Evolutionary conservation across 768 basidiomycete species (phyloP), one percentile per base, ranked within the genome.

Genomic region (Tylopilus vinaceipallidus): DNA sequence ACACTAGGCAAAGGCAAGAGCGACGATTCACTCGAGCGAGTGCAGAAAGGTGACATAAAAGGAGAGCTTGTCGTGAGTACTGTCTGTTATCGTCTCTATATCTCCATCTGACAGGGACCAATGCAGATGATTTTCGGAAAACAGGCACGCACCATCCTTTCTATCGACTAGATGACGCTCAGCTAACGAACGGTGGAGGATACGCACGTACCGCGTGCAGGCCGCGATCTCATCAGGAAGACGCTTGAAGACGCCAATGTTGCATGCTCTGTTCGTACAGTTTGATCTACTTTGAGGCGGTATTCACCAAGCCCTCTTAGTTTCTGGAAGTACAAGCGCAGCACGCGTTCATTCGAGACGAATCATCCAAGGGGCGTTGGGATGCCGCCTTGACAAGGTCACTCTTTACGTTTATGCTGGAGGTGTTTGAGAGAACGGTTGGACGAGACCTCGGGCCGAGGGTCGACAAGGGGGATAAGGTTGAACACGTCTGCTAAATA

Each of bases 321-420:
- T 94, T 95, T 67, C 71, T 97, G 51, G 95, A 98, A 67, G 92
- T 98, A 13, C 93, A 97, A 67, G 95, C 95, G 0, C 95, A 98
- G 61, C 95, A 98, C 57, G 95, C 95, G 3, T 98, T 98, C 69
- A 86, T 98, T 53, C 84, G 95, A 6, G 94, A 95, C 65, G 91
- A 94, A 60, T 78, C 80, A 7, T 91, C 88, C 26, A 98, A 97
- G 66, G 95, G 92, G 2, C 80, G 95, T 46, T 98, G 93, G 93
- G 95, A 98, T 61, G 92, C 93, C 8, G 94, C 94, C 0, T 72
- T 98, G 44, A 92, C 90, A 0, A 76, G 81, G 42, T 85, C 84
- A 19, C 64, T 93, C 27, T 94, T 94, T 65, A 71, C 72, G 2
- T 89, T 86, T 68, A 88, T 97, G 91, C 76, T 98, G 77, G 95